phyloP scores from a whole-genome alignment of 2,329 filamentous ascomycete genomes.

The Pseudofabraea citricarpa region DNA sequence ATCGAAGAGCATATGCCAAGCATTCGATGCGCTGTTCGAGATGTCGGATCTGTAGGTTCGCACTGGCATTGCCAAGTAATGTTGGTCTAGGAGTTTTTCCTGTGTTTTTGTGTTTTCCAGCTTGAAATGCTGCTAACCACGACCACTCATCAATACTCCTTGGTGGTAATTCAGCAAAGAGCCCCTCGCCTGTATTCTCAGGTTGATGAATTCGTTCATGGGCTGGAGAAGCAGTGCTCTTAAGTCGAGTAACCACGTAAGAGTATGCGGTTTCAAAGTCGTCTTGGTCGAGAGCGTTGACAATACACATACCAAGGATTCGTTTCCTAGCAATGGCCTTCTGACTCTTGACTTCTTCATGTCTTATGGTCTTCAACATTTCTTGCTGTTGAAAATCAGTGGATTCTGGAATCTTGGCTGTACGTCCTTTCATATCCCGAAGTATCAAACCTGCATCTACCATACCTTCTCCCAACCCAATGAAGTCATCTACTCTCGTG shows the following conservation, averaged over 20 bases:
- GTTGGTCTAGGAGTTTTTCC: constrained; percentile 48
- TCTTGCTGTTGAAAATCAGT: background rate
- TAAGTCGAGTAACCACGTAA: constrained; percentile 69
- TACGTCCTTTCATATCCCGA: constrained; percentile 11
- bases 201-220: constrained; percentile 16
- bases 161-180: constrained; percentile 19
- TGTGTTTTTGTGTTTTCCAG: constrained; percentile 67
- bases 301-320: constrained; percentile 75
- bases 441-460: constrained; percentile 50
- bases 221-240: constrained; percentile 29
- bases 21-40: constrained; percentile 80
- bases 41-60: constrained; percentile 61
- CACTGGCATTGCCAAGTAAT: constrained; percentile 54
- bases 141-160: constrained; percentile 57
- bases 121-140: constrained; percentile 73
- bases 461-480: constrained; percentile 65
- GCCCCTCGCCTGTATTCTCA: constrained; percentile 13
- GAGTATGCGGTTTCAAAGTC: constrained; percentile 86
- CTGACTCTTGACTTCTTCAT: constrained; percentile 24
- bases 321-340: constrained; percentile 50
- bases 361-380: background rate
- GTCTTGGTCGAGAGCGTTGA: constrained; percentile 69
- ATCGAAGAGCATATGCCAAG: constrained; percentile 67
- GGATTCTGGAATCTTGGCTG: background rate
- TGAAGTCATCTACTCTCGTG: constrained; percentile 67